Evolutionary conservation across 2,329 filamentous ascomycete genomes (phyloP).

Genomic region (Myriosclerotinia curreyana): DNA sequence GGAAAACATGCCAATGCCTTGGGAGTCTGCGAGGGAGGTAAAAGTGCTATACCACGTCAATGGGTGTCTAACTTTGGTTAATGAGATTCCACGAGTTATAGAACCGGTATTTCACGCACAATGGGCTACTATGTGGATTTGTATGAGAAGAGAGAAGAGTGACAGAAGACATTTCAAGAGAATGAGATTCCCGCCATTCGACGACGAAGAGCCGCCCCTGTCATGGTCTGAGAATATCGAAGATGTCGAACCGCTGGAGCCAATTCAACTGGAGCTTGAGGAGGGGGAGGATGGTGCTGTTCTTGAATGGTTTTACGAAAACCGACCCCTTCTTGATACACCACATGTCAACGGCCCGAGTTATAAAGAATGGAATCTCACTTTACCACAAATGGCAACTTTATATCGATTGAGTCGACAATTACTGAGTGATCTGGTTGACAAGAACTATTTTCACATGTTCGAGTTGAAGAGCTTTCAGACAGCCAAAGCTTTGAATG

Average conservation of each 20-base stretch:
- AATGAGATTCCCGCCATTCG: conserved; percentile 98
- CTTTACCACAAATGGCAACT: conserved; percentile 91
- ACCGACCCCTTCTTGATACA: conserved; percentile 84
- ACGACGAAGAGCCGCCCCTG: conserved; percentile 95
- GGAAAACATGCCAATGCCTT: conserved; percentile 99
- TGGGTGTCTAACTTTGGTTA: conserved; percentile 92
- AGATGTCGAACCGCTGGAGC: conserved; percentile 94
- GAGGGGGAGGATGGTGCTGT: conserved; percentile 89
- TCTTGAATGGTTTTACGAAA: conserved; percentile 97
- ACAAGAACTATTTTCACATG: conserved; percentile 97
- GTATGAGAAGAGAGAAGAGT: conserved; percentile 97
- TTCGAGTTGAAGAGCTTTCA: conserved; percentile 94
- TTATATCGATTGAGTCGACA: conserved; percentile 89
- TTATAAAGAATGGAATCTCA: conserved; percentile 94
- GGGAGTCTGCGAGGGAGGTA: conserved; percentile 93
- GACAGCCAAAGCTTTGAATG: conserved; percentile 94
- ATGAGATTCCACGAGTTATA: conserved; percentile 93
- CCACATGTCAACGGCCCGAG: conserved; percentile 93
- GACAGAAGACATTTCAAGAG: conserved; percentile 95
- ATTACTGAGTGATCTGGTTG: conserved; percentile 84
- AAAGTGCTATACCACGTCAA: conserved; percentile 99
- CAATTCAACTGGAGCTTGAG: conserved; percentile 97
- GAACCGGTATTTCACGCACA: conserved; percentile 97
- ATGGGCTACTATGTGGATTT: conserved; percentile 99
- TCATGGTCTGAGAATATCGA: conserved; percentile 99